phyloP scores from a whole-genome alignment of 2,329 filamentous ascomycete genomes.

The Xylaria arbuscula region DNA sequence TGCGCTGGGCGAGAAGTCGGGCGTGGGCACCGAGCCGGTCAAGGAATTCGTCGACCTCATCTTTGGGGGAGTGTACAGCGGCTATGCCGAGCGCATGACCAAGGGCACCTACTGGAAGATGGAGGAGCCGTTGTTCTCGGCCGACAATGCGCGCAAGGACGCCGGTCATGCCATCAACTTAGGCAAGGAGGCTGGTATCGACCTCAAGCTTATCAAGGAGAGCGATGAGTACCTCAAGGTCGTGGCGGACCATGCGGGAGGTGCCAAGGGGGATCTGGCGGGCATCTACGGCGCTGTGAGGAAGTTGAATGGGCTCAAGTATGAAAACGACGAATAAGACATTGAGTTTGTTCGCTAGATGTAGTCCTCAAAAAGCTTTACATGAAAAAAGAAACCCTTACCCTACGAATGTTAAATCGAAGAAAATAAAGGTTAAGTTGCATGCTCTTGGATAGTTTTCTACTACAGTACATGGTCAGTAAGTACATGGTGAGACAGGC shows the following conservation, averaged over 20 bases:
- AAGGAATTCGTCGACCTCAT: conserved; percentile 77
- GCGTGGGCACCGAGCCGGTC: conserved; percentile 76
- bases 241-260: conserved; percentile 74
- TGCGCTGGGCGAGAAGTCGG: conserved; percentile 81
- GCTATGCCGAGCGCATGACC: conserved; percentile 80
- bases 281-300: conserved; percentile 85
- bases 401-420: background rate
- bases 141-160: conserved; percentile 87
- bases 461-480: too few relatives aligned
- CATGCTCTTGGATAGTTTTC: too few relatives aligned
- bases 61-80: conserved; percentile 79
- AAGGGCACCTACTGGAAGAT: conserved; percentile 80
- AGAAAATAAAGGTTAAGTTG: background rate
- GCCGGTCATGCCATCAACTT: conserved; percentile 77
- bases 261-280: conserved; percentile 80
- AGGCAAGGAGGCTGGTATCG: conserved; percentile 70
- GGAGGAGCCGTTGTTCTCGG: conserved; percentile 82
- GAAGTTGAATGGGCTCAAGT: conserved; percentile 78
- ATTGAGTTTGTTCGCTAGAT: too few relatives aligned
- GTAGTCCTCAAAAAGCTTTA: background rate
- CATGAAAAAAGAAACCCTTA: background rate
- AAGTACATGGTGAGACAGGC: too few relatives aligned
- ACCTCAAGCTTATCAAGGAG: conserved; percentile 72
- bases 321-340: conserved; percentile 67
- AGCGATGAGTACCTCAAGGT: conserved; percentile 74